Percentiles rank a stretch among this genome's conserved stretches.
phyloP scores from a whole-genome alignment of 2,329 filamentous ascomycete genomes.

The Cordyceps cicadae region DNA sequence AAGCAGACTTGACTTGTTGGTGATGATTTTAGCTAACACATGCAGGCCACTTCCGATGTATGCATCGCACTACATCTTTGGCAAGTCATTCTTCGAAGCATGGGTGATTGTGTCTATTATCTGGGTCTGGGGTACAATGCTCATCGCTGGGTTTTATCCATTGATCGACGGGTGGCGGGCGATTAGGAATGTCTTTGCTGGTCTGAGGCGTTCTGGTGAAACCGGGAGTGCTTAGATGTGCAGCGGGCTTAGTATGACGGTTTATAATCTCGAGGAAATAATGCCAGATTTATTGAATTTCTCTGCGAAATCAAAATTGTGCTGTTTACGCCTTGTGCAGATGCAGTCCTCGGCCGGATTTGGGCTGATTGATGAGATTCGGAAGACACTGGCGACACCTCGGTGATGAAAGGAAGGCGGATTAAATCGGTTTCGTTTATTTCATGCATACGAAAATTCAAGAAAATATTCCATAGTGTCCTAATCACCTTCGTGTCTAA shows the following conservation, averaged over 20 bases:
- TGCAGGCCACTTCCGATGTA: conserved; percentile 44
- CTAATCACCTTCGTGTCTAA: background rate
- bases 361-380: no score
- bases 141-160: conserved; percentile 41
- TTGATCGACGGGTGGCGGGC: conserved; percentile 37
- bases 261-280: no score
- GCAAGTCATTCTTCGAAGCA: conserved; percentile 38
- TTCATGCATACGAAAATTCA: no score
- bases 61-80: conserved; percentile 40
- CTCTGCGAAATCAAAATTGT: no score
- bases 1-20: conserved; percentile 4
- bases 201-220: background rate
- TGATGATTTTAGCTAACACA: background rate
- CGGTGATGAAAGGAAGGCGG: no score
- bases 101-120: conserved; percentile 44
- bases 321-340: no score
- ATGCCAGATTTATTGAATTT: no score
- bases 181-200: conserved; percentile 15
- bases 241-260: no score
- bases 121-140: conserved; percentile 44
- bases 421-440: no score
- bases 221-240: background rate
- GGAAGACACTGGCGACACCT: no score
- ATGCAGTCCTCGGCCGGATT: no score
- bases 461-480: no score